Evolutionary conservation across 2,329 filamentous ascomycete genomes (phyloP).

Genomic region (Cercospora sojina): DNA sequence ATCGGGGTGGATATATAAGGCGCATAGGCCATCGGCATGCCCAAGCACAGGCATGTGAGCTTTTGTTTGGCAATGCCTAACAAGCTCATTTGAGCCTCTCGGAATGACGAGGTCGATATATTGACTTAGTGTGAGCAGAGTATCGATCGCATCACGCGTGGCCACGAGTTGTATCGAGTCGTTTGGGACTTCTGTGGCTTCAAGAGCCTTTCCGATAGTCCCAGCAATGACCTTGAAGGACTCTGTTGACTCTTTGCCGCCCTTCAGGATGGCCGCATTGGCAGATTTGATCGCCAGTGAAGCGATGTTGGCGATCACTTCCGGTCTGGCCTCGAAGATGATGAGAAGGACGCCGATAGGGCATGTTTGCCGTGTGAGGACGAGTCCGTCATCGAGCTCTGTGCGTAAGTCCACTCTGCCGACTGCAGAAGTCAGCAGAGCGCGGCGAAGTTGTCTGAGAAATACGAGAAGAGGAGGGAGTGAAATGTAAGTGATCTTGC

Average conservation of each 20-base stretch:
- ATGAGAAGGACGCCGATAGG: constrained; percentile 97
- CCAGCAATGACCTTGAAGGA: constrained; percentile 91
- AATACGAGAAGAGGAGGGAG: constrained; percentile 2
- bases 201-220: constrained; percentile 77
- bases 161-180: constrained; percentile 90
- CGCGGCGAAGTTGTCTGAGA: constrained; percentile 6
- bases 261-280: constrained; percentile 95
- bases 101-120: constrained; percentile 96
- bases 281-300: constrained; percentile 94
- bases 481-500: constrained; percentile 2
- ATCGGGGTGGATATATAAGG: constrained; percentile 77
- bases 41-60: constrained; percentile 95
- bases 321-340: constrained; percentile 95
- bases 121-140: constrained; percentile 79
- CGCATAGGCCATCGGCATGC: constrained; percentile 91
- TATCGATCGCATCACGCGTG: constrained; percentile 83
- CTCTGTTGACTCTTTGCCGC: constrained; percentile 90
- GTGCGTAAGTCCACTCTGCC: constrained; percentile 82
- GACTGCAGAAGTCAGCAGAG: constrained; percentile 54
- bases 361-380: constrained; percentile 83
- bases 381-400: constrained; percentile 78
- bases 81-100: constrained; percentile 83
- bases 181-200: constrained; percentile 72
- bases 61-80: constrained; percentile 82
- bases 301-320: constrained; percentile 98